A percentile compares a stretch with the other conserved stretches of the same genome.
Evolutionary conservation across 1,284 basidiomycete species (phyloP).

Genomic region (Schizopora paradoxa): DNA sequence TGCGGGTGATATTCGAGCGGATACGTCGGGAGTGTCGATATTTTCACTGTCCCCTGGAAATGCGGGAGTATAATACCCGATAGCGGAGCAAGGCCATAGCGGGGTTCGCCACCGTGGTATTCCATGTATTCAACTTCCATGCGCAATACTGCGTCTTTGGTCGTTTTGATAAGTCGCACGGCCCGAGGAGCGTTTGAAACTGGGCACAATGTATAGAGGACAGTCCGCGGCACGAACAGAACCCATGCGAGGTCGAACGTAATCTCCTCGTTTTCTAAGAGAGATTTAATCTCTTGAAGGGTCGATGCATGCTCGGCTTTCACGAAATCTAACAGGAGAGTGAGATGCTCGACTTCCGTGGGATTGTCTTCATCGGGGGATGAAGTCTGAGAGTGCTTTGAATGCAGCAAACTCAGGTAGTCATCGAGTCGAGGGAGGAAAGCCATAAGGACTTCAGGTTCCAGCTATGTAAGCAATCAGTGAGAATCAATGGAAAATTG

Average conservation of each 20-base stretch:
- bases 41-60: conserved; percentile 6
- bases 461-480: not conserved
- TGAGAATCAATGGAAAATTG: not conserved
- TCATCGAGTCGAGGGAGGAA: not conserved
- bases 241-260: conserved; percentile 24
- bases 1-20: conserved; percentile 1
- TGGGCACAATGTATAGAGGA: conserved; percentile 13
- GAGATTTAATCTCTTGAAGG: conserved; percentile 18
- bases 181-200: conserved; percentile 9
- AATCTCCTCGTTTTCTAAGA: conserved; percentile 17
- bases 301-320: conserved; percentile 15
- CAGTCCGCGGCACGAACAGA: conserved; percentile 17
- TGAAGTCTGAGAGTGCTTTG: not conserved
- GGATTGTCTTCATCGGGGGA: conserved; percentile 24
- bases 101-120: not conserved
- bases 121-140: too few species aligned
- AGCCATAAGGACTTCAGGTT: not conserved
- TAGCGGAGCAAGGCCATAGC: not conserved
- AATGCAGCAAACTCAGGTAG: not conserved
- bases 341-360: conserved; percentile 24
- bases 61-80: too few species aligned
- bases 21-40: not conserved
- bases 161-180: not conserved
- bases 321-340: conserved; percentile 19
- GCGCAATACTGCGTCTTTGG: too few species aligned